phyloP scores from a whole-genome alignment of 805 yeast genomes.

The Ogataea neopini region DNA sequence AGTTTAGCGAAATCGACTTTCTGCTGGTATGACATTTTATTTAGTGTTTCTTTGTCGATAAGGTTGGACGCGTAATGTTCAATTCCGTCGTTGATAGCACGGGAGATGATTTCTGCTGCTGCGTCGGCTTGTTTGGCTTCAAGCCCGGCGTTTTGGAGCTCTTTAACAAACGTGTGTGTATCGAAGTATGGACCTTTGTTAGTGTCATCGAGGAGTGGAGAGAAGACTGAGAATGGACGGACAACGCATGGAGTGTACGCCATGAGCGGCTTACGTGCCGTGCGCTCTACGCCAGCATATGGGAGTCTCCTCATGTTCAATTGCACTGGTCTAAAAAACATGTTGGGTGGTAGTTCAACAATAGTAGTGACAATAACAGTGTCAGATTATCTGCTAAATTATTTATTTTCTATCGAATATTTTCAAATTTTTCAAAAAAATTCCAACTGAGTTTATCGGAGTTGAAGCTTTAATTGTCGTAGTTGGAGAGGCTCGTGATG shows the following conservation, averaged over 20 bases:
- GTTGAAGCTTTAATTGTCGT: no score
- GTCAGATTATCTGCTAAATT: background rate
- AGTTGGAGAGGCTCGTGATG: no score
- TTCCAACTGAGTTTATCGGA: no score
- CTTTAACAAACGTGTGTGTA: slow-evolving; percentile 70
- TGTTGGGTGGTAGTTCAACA: background rate
- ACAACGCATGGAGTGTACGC: no score
- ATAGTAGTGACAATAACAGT: background rate
- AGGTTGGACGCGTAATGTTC: slow-evolving; percentile 70
- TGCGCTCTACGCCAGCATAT: no score
- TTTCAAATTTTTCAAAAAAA: background rate
- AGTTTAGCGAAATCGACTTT: slow-evolving; percentile 95
- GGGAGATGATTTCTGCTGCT: slow-evolving; percentile 69
- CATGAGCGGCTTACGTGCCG: no score
- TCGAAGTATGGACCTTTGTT: slow-evolving; percentile 51
- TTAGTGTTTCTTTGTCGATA: slow-evolving; percentile 82
- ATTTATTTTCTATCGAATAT: background rate
- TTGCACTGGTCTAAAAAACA: no score
- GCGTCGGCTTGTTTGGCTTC: slow-evolving; percentile 74
- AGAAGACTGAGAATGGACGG: background rate
- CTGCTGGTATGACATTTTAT: slow-evolving; percentile 88
- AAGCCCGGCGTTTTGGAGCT: slow-evolving; percentile 66
- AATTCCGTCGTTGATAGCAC: slow-evolving; percentile 80
- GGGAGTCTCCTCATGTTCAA: no score
- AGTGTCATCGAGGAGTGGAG: background rate